Base-by-base conservation (phyloP, 441 rosid species). In the Aleurites moluccanus region DNA sequence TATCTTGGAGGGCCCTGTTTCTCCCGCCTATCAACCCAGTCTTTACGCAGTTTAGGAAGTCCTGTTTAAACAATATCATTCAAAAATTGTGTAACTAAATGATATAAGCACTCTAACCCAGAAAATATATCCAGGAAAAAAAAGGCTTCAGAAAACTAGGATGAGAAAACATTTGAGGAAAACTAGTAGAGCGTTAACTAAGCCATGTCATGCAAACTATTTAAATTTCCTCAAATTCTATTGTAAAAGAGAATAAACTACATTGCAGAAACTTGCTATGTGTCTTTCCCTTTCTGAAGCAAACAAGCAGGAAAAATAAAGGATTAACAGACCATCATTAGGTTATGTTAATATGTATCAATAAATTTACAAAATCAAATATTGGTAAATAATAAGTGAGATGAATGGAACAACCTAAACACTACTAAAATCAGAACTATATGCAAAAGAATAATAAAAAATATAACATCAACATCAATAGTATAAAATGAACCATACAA, bases 31-130 rank as follows among this genome's bases (percentile, higher is more conserved):
- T 92, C 97, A 71, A 93, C 80, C 99, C 98, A 92, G 55, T 91
- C 97, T 75, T 90, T 87, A 33, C 97, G 88, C 85, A 92, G 86
- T 78, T 90, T 91, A 73, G 95, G 88, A 68, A 96, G 98, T 72
- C 99, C 99, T 96, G 84, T 78, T 84, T 64, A 45, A 16, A 42
- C 10, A 64, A n/a, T 53, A 30, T 44, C 47, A 71, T 27, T 56
- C 50, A 78, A 30, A 80, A 56, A 72, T 50, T 15, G 56, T 18
- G 56, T 50, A 5, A 50, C 21, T 50, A 50, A 50, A 50, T 15
- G 20, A 50, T 50, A 50, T 1, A 64, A 50, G 47, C 23, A 6
- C 30, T 64, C 28, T 25, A 62, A 69, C 13, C 63, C 55, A 38
- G n/a, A 56, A 60, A 56, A 10, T 27, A 3, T 18, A 60, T 0